Evolutionary conservation across 2,329 filamentous ascomycete species (phyloP).

Genomic region (Paramyrothecium sp.): DNA sequence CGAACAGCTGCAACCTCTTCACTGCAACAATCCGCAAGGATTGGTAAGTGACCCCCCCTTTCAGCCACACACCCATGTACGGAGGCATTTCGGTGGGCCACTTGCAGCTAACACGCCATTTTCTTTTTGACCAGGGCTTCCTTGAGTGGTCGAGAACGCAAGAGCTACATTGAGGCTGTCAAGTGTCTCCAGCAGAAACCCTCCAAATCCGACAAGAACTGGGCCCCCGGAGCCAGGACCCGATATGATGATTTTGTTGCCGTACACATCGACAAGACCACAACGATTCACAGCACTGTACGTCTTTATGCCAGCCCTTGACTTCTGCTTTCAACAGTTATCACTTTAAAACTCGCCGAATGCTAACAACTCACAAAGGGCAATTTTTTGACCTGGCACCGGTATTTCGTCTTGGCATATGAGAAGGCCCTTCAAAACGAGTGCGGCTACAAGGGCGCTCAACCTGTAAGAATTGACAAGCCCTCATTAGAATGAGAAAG

Average conservation of each 20-base stretch:
- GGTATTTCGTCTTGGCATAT: conserved; percentile 36
- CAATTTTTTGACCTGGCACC: conserved; percentile 39
- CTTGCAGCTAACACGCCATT: too few relatives aligned
- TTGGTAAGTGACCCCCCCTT: not conserved
- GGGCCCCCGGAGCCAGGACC: conserved; percentile 21
- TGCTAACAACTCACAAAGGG: conserved; percentile 1
- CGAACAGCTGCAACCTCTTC: not conserved
- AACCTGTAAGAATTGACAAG: conserved; percentile 18
- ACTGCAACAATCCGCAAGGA: not conserved
- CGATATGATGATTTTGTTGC: conserved; percentile 31
- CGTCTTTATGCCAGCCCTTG: conserved; percentile 1
- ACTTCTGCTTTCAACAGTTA: not conserved
- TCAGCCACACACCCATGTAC: too few relatives aligned
- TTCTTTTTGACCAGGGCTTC: not conserved
- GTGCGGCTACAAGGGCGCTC: conserved; percentile 36
- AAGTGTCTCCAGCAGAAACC: conserved; percentile 18
- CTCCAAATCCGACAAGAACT: conserved; percentile 14
- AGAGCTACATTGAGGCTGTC: conserved; percentile 21
- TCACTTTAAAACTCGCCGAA: not conserved
- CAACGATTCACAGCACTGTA: conserved; percentile 21
- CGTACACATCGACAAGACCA: conserved; percentile 26
- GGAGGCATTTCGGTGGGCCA: too few relatives aligned
- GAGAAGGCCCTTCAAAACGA: conserved; percentile 36
- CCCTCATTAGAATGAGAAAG: not conserved
- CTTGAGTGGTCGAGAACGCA: conserved; percentile 8